These are phyloP conservation scores for Saitozyma podzolica DNA, from an alignment of 768 basidiomycete species.

Conservation along the genomic window DNA sequence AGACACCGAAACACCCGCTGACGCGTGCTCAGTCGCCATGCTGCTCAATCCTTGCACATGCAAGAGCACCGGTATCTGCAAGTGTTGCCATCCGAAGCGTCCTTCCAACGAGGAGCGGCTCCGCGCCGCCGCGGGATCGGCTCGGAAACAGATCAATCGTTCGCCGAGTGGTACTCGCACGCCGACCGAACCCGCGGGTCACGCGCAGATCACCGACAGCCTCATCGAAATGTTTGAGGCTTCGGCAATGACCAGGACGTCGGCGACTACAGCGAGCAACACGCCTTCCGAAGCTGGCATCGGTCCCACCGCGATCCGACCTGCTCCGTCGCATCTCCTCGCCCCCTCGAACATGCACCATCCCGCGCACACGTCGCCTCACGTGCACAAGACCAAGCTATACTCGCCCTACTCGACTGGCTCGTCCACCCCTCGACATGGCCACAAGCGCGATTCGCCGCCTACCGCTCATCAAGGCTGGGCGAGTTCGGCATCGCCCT, in stretches of 20 bases:
- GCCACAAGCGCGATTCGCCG: slow-evolving; percentile 12
- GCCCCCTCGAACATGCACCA: slow-evolving; percentile 43
- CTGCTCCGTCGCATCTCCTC: slow-evolving; percentile 12
- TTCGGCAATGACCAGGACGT: background rate
- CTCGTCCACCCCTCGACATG: slow-evolving; percentile 18
- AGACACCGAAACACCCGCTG: background rate
- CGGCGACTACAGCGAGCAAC: background rate
- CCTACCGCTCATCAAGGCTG: background rate
- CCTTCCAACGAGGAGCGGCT: background rate
- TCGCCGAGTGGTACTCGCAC: no score
- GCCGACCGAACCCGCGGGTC: background rate
- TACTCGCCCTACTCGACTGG: slow-evolving; percentile 48
- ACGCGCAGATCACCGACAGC: slow-evolving; percentile 13
- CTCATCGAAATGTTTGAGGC: slow-evolving; percentile 26
- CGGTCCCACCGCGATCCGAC: background rate
- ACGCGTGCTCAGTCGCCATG: slow-evolving; percentile 11
- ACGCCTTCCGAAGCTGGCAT: background rate
- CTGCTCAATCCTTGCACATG: slow-evolving; percentile 53
- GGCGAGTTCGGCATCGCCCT: slow-evolving; percentile 2
- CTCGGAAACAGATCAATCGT: no score
- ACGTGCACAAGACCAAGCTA: slow-evolving; percentile 52
- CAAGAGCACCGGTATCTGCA: slow-evolving; percentile 47
- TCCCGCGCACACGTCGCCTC: slow-evolving; percentile 47
- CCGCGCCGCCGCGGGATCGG: no score
- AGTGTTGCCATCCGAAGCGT: slow-evolving; percentile 48